A percentile compares a stretch with the other conserved stretches of the same genome.
These are phyloP conservation scores for Gnaphalium uliginosum DNA, from an alignment of 129 eudicot species.

Conservation along the genomic window DNA sequence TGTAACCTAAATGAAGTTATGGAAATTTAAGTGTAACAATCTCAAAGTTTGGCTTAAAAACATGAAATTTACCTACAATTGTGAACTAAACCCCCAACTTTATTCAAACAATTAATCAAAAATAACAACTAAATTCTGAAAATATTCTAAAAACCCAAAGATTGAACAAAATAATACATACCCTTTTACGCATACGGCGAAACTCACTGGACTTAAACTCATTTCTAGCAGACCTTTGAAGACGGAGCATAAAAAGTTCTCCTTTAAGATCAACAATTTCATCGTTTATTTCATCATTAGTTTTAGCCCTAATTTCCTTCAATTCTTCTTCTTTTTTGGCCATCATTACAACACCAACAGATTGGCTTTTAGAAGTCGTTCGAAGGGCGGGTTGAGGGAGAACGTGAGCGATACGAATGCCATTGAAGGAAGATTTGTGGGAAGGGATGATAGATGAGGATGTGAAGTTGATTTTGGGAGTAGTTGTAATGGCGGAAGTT, in stretches of 20 bases:
- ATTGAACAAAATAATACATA: slow-evolving; percentile 21
- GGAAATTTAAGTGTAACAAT: neutral
- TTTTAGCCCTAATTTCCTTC: slow-evolving; percentile 66
- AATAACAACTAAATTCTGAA: neutral
- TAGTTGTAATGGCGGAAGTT: slow-evolving; percentile 35
- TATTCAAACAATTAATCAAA: slow-evolving; percentile 3
- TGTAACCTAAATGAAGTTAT: too few relatives aligned
- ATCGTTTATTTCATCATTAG: slow-evolving; percentile 70
- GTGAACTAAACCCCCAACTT: slow-evolving; percentile 17
- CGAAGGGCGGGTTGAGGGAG: neutral
- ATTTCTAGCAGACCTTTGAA: slow-evolving; percentile 72
- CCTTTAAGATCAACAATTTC: slow-evolving; percentile 88
- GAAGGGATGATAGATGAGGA: slow-evolving; percentile 28
- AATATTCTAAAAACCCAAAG: neutral
- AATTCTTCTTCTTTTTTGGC: slow-evolving; percentile 77
- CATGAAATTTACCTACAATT: slow-evolving; percentile 14
- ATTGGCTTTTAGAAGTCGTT: neutral
- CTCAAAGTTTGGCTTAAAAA: neutral
- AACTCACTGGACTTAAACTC: slow-evolving; percentile 94
- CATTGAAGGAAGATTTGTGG: slow-evolving; percentile 61
- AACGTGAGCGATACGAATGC: slow-evolving; percentile 48
- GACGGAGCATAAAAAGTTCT: slow-evolving; percentile 89
- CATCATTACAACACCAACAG: slow-evolving; percentile 54
- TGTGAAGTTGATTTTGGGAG: slow-evolving; percentile 33
- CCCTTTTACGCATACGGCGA: slow-evolving; percentile 96